These are phyloP conservation scores for Colletotrichum higginsianum DNA, from an alignment of 2,329 filamentous ascomycete species.

Conservation along the genomic window DNA sequence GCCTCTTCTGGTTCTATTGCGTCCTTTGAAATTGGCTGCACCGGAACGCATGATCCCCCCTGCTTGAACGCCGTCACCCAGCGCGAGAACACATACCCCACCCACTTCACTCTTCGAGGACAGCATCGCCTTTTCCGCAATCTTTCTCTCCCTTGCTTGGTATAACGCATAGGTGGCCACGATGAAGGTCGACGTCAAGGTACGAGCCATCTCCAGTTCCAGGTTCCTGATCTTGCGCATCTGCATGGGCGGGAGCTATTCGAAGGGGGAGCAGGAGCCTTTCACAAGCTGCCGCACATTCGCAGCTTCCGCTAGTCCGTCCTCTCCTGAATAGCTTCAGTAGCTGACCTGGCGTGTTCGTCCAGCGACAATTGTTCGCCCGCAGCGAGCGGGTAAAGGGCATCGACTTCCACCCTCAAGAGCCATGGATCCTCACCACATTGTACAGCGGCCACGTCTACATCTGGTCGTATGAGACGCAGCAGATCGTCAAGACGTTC, in stretches of 20 bases:
- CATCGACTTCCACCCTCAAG: slow-evolving; percentile 96
- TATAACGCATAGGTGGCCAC: slow-evolving; percentile 28
- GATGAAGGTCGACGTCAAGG: slow-evolving; percentile 44
- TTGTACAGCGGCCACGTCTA: slow-evolving; percentile 96
- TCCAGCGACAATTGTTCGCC: slow-evolving; percentile 69
- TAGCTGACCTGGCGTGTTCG: slow-evolving; percentile 27
- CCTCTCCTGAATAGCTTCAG: slow-evolving; percentile 26
- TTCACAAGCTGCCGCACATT: slow-evolving; percentile 8
- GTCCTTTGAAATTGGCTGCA: not conserved
- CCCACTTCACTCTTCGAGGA: slow-evolving; percentile 41
- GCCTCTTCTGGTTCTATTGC: not conserved
- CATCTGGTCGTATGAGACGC: slow-evolving; percentile 98
- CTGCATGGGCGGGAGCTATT: not conserved
- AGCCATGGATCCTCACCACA: slow-evolving; percentile 97
- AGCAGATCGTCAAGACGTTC: slow-evolving; percentile 98
- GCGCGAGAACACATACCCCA: slow-evolving; percentile 28
- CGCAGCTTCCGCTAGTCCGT: slow-evolving; percentile 19
- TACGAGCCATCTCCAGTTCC: slow-evolving; percentile 7
- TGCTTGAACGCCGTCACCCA: slow-evolving; percentile 19
- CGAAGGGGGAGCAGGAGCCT: not conserved
- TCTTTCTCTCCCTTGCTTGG: slow-evolving; percentile 36
- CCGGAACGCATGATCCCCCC: slow-evolving; percentile 28
- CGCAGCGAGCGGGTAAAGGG: slow-evolving; percentile 96
- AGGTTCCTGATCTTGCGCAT: not conserved
- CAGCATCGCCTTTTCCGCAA: slow-evolving; percentile 31